Evolutionary conservation across 768 basidiomycete species (phyloP).

Genomic region (Brasilioporus rufonigricans): DNA sequence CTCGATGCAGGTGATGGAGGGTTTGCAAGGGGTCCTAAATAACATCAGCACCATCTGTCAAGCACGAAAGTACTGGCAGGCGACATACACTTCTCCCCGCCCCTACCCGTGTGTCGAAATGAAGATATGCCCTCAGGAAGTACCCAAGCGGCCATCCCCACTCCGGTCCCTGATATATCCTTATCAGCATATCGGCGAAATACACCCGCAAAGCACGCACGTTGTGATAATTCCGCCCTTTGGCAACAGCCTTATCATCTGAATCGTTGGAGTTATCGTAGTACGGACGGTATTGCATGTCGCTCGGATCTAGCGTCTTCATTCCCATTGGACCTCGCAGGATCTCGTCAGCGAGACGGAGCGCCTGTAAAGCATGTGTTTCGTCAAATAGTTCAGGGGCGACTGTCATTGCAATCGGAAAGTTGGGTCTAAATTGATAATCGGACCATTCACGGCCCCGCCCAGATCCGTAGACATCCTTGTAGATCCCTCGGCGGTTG

Average conservation of each 20-base stretch:
- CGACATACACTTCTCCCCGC: slow-evolving; percentile 61
- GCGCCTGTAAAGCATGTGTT: slow-evolving; percentile 72
- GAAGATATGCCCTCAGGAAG: slow-evolving; percentile 89
- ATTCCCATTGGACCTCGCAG: slow-evolving; percentile 91
- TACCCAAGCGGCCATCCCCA: slow-evolving; percentile 97
- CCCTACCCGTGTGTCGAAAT: slow-evolving; percentile 77
- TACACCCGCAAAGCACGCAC: slow-evolving; percentile 38
- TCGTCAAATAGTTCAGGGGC: slow-evolving; percentile 93
- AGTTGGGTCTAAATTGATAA: slow-evolving; percentile 93
- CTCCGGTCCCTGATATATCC: slow-evolving; percentile 67
- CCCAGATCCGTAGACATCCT: slow-evolving; percentile 94
- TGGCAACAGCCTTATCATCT: slow-evolving; percentile 78
- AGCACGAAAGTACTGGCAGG: background rate
- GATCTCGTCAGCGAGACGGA: slow-evolving; percentile 76
- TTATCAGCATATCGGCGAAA: slow-evolving; percentile 13
- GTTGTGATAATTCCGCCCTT: slow-evolving; percentile 94
- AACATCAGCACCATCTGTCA: background rate
- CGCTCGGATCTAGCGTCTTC: slow-evolving; percentile 89
- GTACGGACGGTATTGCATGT: slow-evolving; percentile 84
- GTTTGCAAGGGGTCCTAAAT: slow-evolving; percentile 67
- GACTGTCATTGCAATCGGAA: slow-evolving; percentile 94
- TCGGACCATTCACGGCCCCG: slow-evolving; percentile 91
- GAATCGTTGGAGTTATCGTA: slow-evolving; percentile 96
- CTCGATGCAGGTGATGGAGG: slow-evolving; percentile 74
- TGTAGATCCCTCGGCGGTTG: slow-evolving; percentile 94